Evolutionary conservation across 805 yeast genomes (phyloP).

Genomic region (Wickerhamomyces bovis): DNA sequence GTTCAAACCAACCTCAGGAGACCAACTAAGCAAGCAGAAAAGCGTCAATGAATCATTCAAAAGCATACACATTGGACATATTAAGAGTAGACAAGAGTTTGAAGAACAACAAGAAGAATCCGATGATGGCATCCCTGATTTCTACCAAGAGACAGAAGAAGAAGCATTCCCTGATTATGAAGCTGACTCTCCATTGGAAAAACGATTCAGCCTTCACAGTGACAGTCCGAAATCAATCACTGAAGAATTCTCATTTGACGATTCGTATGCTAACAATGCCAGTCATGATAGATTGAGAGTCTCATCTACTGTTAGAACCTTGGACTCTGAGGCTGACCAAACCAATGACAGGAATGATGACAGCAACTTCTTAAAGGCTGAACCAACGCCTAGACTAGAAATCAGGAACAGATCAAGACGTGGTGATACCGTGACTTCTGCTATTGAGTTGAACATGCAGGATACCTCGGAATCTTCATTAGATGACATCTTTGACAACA

Average conservation of each 20-base stretch:
- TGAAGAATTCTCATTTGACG: slow-evolving; percentile 18
- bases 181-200: background rate
- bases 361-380: slow-evolving; percentile 2
- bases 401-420: slow-evolving; percentile 13
- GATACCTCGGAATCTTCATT: slow-evolving; percentile 24
- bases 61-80: slow-evolving; percentile 29
- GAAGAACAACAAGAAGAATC: slow-evolving; percentile 12
- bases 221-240: background rate
- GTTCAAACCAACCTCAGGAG: background rate
- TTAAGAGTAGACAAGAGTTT: slow-evolving; percentile 22
- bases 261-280: slow-evolving; percentile 11
- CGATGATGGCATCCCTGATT: slow-evolving; percentile 21
- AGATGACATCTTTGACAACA: slow-evolving; percentile 69
- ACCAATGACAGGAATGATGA: slow-evolving; percentile 17
- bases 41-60: slow-evolving; percentile 9
- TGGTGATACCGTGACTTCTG: slow-evolving; percentile 26
- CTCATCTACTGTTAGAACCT: slow-evolving; percentile 3
- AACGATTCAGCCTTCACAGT: background rate
- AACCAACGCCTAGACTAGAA: slow-evolving; percentile 6
- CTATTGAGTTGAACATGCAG: slow-evolving; percentile 25
- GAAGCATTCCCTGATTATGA: slow-evolving; percentile 1
- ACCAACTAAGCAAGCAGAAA: background rate
- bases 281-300: slow-evolving; percentile 5
- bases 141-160: background rate
- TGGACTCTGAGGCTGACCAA: slow-evolving; percentile 15